These are phyloP conservation scores for Barnettozyma botsteinii DNA, from an alignment of 805 yeast species.

Conservation along the genomic window DNA sequence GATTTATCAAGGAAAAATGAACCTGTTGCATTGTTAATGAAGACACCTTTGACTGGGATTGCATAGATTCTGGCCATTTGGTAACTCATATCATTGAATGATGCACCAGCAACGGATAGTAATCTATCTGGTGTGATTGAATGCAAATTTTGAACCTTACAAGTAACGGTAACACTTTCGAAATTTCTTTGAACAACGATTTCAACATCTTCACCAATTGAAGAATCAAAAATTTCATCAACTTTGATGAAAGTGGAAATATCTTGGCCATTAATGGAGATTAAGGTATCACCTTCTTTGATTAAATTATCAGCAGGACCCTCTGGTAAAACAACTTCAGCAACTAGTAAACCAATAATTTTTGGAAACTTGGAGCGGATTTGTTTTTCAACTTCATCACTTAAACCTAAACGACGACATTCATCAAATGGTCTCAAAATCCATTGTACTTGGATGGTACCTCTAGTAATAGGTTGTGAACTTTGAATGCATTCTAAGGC, in stretches of 20 bases:
- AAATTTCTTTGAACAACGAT: conserved; percentile 74
- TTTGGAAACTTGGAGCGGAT: conserved; percentile 69
- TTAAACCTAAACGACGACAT: conserved; percentile 80
- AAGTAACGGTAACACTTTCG: conserved; percentile 40
- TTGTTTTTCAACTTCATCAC: conserved; percentile 61
- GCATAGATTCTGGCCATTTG: conserved; percentile 84
- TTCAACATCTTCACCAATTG: conserved; percentile 53
- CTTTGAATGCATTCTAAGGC: conserved; percentile 72
- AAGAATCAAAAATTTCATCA: conserved; percentile 76
- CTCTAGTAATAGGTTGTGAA: conserved; percentile 62
- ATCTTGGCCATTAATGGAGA: conserved; percentile 60
- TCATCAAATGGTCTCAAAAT: conserved; percentile 80
- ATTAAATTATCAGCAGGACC: conserved; percentile 76
- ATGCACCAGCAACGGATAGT: conserved; percentile 80
- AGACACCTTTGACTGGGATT: conserved; percentile 81
- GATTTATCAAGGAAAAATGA: conserved; percentile 57
- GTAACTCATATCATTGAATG: conserved; percentile 79
- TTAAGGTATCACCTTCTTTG: conserved; percentile 80
- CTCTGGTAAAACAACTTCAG: conserved; percentile 72
- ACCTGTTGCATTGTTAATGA: conserved; percentile 69
- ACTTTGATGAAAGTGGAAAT: conserved; percentile 70
- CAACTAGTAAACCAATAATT: conserved; percentile 75
- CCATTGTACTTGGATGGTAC: conserved; percentile 93
- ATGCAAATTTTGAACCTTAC: conserved; percentile 71
- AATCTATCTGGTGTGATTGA: conserved; percentile 76